These are phyloP conservation scores for Azolla pinnata DNA, from an alignment of 75 land plant genomes.

Conservation along the genomic window DNA sequence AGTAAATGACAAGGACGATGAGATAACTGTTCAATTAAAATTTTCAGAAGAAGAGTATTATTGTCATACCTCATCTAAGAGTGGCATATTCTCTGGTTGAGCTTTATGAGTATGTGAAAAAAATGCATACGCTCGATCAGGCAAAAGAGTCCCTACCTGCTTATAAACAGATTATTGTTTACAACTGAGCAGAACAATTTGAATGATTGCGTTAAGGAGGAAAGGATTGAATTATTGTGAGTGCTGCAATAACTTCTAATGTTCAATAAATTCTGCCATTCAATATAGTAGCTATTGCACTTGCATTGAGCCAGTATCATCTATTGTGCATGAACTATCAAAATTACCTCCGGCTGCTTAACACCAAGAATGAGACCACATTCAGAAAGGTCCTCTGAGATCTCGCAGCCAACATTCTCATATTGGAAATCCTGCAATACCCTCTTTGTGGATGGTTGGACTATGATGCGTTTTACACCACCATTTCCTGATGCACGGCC, in stretches of 20 bases:
- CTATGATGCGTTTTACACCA: constrained; percentile 63
- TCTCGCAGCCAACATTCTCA: constrained; percentile 89
- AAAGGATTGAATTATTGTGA: no score
- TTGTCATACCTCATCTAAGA: constrained; percentile 44
- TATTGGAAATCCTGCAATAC: constrained; percentile 70
- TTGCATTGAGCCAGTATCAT: no score
- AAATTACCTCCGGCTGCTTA: constrained; percentile 98
- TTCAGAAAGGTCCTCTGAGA: constrained; percentile 85
- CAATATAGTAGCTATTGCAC: no score
- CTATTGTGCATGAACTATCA: no score
- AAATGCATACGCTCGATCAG: constrained; percentile 83
- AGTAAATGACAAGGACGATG: no score
- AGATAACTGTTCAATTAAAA: no score
- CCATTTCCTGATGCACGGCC: constrained; percentile 13
- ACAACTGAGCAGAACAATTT: no score
- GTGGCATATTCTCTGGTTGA: constrained; percentile 91
- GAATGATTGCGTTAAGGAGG: no score
- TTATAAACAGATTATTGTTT: background rate
- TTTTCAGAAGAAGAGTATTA: no score
- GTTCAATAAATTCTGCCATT: no score
- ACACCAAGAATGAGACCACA: constrained; percentile 92
- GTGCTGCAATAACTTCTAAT: background rate
- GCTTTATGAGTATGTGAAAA: constrained; percentile 99
- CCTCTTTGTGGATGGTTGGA: constrained; percentile 92
- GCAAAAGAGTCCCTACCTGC: constrained; percentile 72